Evolutionary conservation across 495 filamentous ascomycete genomes (phyloP).

Genomic region (Penicillium arizonense): DNA sequence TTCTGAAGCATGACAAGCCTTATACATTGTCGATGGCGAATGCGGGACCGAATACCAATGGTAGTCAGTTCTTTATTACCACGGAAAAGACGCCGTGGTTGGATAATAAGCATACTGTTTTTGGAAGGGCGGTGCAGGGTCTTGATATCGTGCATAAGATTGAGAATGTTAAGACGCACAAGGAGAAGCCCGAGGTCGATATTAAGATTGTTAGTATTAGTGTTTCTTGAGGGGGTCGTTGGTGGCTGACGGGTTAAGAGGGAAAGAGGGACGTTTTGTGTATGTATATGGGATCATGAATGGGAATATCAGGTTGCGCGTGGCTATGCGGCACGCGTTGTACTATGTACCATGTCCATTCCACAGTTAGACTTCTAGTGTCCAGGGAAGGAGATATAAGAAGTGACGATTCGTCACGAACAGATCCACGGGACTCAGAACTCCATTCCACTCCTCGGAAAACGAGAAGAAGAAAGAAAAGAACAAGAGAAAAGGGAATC

Average conservation of each 20-base stretch:
- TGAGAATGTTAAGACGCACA: conserved; percentile 86
- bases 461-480: neutral
- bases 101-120: conserved; percentile 94
- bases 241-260: too few relatives aligned
- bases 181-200: conserved; percentile 96
- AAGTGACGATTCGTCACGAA: too few relatives aligned
- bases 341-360: too few relatives aligned
- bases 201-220: conserved; percentile 93
- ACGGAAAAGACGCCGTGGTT: conserved; percentile 97
- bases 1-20: conserved; percentile 88
- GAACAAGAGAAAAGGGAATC: neutral
- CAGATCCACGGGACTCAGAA: neutral
- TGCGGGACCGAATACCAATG: conserved; percentile 78
- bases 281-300: conserved; percentile 1
- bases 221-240: conserved; percentile 20
- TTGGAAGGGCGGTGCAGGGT: conserved; percentile 84
- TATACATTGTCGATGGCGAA: conserved; percentile 98
- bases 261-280: neutral
- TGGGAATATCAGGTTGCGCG: too few relatives aligned
- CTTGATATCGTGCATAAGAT: conserved; percentile 96
- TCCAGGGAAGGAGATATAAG: too few relatives aligned
- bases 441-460: neutral
- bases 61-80: conserved; percentile 96
- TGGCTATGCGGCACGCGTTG: too few relatives aligned
- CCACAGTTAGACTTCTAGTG: too few relatives aligned